Conservation (phyloP, 306 rosid genomes). For the Datisca glomerata region DNA sequence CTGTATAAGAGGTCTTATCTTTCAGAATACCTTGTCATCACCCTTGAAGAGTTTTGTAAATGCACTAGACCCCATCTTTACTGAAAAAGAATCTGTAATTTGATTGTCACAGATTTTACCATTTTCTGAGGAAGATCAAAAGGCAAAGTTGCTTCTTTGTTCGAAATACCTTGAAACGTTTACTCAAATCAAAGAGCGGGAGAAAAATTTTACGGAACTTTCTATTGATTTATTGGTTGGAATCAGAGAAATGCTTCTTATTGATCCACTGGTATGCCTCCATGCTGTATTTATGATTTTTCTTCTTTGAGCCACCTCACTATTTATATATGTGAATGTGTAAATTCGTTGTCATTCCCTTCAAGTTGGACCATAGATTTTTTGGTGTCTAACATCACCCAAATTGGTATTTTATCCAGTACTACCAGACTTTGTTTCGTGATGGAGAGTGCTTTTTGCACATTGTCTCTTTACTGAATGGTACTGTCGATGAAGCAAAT, state of each 20-base stretch:
- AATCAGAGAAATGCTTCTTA: conserved; percentile 59
- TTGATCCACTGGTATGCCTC: conserved; percentile 55
- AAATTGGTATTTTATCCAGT: conserved; percentile 33
- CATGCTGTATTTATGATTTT: conserved; percentile 11
- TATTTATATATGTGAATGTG: conserved; percentile 5
- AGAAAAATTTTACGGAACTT: conserved; percentile 48
- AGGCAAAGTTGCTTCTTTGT: conserved; percentile 64
- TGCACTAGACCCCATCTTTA: too few relatives aligned
- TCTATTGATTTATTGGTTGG: conserved; percentile 74
- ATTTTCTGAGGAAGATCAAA: conserved; percentile 59
- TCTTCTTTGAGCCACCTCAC: conserved; percentile 2
- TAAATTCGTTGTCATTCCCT: neutral
- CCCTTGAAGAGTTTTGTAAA: too few relatives aligned
- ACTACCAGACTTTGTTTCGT: conserved; percentile 85
- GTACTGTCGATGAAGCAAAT: conserved; percentile 45
- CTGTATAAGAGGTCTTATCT: too few relatives aligned
- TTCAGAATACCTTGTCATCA: too few relatives aligned
- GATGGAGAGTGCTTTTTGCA: conserved; percentile 98
- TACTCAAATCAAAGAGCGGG: conserved; percentile 78
- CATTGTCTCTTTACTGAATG: conserved; percentile 81
- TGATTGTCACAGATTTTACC: conserved; percentile 42
- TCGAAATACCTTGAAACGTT: conserved; percentile 84
- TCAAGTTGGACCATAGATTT: conserved; percentile 13
- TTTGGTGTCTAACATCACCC: conserved; percentile 16
- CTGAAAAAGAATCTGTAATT: too few relatives aligned